A percentile compares a stretch with the other conserved stretches of the same genome.
Conservation (phyloP, 768 basidiomycete genomes). For the Butyriboletus loyo region DNA sequence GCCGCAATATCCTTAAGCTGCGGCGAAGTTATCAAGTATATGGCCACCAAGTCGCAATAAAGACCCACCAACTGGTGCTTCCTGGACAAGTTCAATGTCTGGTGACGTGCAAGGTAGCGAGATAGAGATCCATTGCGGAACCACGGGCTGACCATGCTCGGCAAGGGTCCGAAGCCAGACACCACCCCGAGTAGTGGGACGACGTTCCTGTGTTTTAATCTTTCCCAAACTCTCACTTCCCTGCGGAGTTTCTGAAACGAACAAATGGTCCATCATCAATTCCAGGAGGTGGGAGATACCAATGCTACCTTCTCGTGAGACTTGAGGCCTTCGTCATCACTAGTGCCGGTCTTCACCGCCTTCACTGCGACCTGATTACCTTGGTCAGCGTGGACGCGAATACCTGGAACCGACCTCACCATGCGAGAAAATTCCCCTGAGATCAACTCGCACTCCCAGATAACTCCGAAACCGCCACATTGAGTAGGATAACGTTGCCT, state of each 20-base stretch:
- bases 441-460: slow-evolving; percentile 25
- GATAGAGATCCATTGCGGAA: slow-evolving; percentile 24
- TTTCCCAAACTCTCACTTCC: slow-evolving; percentile 23
- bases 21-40: background rate
- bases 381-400: background rate
- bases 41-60: background rate
- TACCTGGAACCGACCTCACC: background rate
- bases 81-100: background rate
- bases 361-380: slow-evolving; percentile 22
- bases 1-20: slow-evolving; percentile 21
- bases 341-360: slow-evolving; percentile 1
- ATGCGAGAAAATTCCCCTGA: background rate
- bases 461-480: slow-evolving; percentile 19
- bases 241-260: slow-evolving; percentile 26
- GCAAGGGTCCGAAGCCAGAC: slow-evolving; percentile 28
- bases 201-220: slow-evolving; percentile 23
- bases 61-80: slow-evolving; percentile 16
- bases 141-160: slow-evolving; percentile 36
- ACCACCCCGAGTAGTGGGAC: slow-evolving; percentile 31
- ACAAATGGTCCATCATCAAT: background rate
- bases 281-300: background rate
- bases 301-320: slow-evolving; percentile 13
- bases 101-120: slow-evolving; percentile 14
- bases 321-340: background rate
- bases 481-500: background rate